phyloP scores from a whole-genome alignment of 2,329 filamentous ascomycete genomes.

The Pseudodiploospora longispora region DNA sequence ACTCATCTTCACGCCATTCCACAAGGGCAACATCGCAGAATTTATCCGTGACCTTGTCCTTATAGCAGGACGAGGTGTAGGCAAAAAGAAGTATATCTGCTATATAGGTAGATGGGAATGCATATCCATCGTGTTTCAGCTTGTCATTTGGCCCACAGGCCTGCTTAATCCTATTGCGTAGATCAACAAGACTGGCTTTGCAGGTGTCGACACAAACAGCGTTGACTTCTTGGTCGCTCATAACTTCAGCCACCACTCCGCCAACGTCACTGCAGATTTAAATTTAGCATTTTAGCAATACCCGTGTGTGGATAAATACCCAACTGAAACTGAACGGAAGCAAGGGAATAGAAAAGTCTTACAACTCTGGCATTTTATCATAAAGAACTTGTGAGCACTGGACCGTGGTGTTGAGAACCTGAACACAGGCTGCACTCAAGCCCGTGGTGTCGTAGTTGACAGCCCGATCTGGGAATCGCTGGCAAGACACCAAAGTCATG shows the following conservation, averaged over 20 bases:
- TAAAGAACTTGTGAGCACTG: background rate
- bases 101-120: background rate
- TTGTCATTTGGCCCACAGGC: background rate
- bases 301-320: no score
- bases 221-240: background rate
- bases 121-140: background rate
- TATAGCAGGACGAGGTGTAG: background rate
- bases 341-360: background rate
- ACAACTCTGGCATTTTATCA: background rate
- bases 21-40: background rate
- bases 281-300: background rate
- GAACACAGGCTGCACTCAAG: background rate
- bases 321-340: background rate
- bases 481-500: background rate
- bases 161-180: background rate
- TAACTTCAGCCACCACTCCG: background rate
- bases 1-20: background rate
- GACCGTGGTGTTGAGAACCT: background rate
- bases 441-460: background rate
- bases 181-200: background rate
- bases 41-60: background rate
- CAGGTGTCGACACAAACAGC: background rate
- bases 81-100: background rate
- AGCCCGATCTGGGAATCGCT: background rate
- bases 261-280: background rate